phyloP scores from a whole-genome alignment of 1,139 yeast genomes.

The Saccharomyces hybrid region DNA sequence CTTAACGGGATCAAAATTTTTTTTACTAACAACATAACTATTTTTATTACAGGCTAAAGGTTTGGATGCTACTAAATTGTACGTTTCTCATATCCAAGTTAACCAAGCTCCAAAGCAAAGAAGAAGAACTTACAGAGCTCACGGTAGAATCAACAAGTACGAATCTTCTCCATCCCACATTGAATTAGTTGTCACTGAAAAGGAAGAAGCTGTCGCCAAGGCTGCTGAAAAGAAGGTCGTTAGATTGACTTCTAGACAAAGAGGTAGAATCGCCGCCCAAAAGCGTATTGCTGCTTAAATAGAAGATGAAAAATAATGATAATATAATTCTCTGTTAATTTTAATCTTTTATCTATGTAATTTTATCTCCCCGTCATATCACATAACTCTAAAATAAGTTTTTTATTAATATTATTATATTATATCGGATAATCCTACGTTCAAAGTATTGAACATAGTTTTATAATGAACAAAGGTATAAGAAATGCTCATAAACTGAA shows the following conservation, averaged over 20 bases:
- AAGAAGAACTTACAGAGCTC: conserved; percentile 99
- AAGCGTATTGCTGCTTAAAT: conserved; percentile 54
- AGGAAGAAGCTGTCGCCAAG: conserved; percentile 89
- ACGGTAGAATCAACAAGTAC: conserved; percentile 99
- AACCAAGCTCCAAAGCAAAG: conserved; percentile 99
- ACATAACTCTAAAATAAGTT: background rate
- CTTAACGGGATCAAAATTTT: background rate
- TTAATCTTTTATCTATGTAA: conserved; percentile 1
- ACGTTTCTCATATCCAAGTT: conserved; percentile 97
- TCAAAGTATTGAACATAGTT: background rate
- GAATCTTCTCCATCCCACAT: conserved; percentile 98
- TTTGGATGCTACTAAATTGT: conserved; percentile 88
- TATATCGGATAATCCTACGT: background rate
- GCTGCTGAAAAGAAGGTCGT: conserved; percentile 77
- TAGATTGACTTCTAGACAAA: conserved; percentile 73
- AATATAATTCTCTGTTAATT: background rate
- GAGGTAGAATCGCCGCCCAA: conserved; percentile 84
- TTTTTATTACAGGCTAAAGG: conserved; percentile 62
- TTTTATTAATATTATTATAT: background rate
- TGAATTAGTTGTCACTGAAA: conserved; percentile 94
- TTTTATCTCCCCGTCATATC: conserved; percentile 1
- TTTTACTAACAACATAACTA: background rate
- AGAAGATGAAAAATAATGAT: conserved; percentile 1
- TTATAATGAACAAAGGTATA: background rate
- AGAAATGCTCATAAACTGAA: background rate